Base-by-base conservation (phyloP, 805 yeast genomes). In the Candida palmyrensis region DNA sequence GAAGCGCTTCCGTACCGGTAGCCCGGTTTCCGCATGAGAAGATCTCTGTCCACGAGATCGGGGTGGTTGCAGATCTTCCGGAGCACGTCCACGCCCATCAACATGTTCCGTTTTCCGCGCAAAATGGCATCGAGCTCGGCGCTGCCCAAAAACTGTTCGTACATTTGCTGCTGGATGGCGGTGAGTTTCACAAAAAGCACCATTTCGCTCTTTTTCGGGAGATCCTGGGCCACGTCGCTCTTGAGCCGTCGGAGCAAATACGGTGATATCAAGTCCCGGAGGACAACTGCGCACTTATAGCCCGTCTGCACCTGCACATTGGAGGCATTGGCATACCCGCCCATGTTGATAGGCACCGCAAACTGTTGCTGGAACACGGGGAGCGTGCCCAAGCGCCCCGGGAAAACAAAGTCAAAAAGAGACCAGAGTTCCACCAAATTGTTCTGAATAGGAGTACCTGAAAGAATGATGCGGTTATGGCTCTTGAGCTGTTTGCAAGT, bases 241-340 rank as follows among this genome's bases (percentile, higher is more conserved):
- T 92, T 92, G 55, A 92, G 79, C 31, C 98, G 66, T 43, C 98
- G 65, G 30, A 92, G 59, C 33, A 92, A 59, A 54, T 88, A 92
- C 0, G 98, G 98, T 3, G 95, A 77, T 8, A 92, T 86, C 44
- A 90, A 59, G 47, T 92, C 95, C 32, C 95, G 68, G 33, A 92
- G 61, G 2, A 90, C 80, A 4, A 89, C 92, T 0, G 98, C 98
- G 62, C 97, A 92, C 53, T 87, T 87, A 51, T 86, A 89, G 2
- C 97, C 96, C 1, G 97, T 81, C 51, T 90, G 97, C 0, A 92
- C 97, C 53, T 92, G 97, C 3, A 92, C 75, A 53, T 92, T 92
- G 1, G 94, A 79, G 0, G 98, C 97, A 62, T 90, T 92, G 1
- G 98, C 96, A 59, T 92, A 92, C 0, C 98, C 98, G n/a, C 98